These are phyloP conservation scores for Brassica nigra DNA, from an alignment of 345 rosid genomes.

Conservation along the genomic window DNA sequence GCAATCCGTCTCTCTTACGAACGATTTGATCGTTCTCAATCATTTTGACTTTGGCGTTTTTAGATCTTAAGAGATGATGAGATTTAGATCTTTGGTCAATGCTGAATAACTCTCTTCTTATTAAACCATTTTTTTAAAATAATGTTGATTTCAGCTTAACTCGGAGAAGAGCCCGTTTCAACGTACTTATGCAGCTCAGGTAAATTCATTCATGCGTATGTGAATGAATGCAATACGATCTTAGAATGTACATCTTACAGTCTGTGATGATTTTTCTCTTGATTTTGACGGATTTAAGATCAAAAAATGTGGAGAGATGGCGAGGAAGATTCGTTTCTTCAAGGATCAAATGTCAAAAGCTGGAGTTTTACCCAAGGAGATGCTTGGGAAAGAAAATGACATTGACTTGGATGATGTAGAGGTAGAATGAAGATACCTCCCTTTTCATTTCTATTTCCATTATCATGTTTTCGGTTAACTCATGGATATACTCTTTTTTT, in stretches of 20 bases:
- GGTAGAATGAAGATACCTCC: constrained; percentile 44
- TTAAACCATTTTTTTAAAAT: neutral
- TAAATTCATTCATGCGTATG: constrained; percentile 29
- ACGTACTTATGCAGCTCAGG: constrained; percentile 96
- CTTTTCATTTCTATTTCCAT: neutral
- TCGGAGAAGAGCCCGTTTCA: constrained; percentile 93
- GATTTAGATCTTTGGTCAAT: neutral
- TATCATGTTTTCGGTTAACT: constrained; percentile 17
- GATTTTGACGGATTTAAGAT: constrained; percentile 48
- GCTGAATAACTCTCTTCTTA: neutral
- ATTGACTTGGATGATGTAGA: constrained; percentile 73
- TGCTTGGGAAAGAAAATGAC: constrained; percentile 44
- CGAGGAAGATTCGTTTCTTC: constrained; percentile 80
- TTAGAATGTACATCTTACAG: neutral
- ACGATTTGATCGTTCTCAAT: neutral
- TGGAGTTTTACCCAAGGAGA: constrained; percentile 54
- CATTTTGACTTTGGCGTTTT: constrained; percentile 4
- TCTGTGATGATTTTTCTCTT: neutral
- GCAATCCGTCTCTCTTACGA: neutral
- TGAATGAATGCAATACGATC: neutral
- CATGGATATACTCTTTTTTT: neutral
- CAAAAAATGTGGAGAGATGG: constrained; percentile 92
- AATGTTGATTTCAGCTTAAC: constrained; percentile 69
- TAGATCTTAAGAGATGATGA: constrained; percentile 15
- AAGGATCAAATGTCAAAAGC: constrained; percentile 90